Evolutionary conservation across 768 basidiomycete genomes (phyloP), one percentile per base, ranked within the genome.

Genomic region (Tricholomella constricta): DNA sequence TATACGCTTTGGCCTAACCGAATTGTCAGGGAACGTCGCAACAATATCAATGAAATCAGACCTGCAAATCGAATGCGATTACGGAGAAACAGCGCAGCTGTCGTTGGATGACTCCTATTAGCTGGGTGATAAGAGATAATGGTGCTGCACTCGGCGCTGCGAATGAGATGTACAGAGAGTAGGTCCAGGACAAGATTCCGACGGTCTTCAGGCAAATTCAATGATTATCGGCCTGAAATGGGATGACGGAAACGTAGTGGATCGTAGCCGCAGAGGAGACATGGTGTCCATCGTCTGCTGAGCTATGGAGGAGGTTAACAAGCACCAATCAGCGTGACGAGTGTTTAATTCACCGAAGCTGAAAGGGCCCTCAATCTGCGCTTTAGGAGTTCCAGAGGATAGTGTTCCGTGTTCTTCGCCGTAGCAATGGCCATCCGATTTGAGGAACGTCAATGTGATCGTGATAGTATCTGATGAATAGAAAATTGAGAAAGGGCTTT

Each of bases 361-460:
- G n/a, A 56, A 45, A 12, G 51, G 44, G 10, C 52, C 60, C n/a
- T 59, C 60, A 31, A 20, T 51, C 11, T 56, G 52, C 12, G 42
- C 53, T 25, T 44, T 32, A 35, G 50, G 9, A n/a, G 54, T 53
- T 4, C 29, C 26, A 1, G 52, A 44, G 27, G 58, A 55, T 45
- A 26, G 22, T 11, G 25, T 27, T 17, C 41, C 26, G 14, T 52
- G 17, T 49, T 42, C 17, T n/a, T 9, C 23, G 31, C 26, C 14
- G 41, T 64, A 61, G 6, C 54, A 35, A 20, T 65, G 60, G n/a
- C 70, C 60, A 45, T n/a, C n/a, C n/a, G 75, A 72, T 14, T 81
- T 78, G 19, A 84, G 65, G 59, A 83, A 86, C 9, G 80, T 81
- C 32, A 86, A 62, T 0, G 77, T 72, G 32, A 86, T 67, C 1